Evolutionary conservation across 169 alveolate species (phyloP).

Genomic region (Plasmodium relictum): DNA sequence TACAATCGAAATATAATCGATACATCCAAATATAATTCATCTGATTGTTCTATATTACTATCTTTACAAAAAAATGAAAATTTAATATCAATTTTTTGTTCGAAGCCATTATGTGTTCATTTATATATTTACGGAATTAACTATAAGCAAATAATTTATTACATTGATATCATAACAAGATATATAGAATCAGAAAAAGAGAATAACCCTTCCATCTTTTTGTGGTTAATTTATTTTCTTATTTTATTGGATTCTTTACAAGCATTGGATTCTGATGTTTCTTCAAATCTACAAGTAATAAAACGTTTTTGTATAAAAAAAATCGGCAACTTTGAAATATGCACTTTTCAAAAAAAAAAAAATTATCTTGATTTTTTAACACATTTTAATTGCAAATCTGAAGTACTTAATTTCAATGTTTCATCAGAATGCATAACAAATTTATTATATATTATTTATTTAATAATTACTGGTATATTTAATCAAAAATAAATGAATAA

Average conservation of each 20-base stretch:
- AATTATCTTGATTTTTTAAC: slow-evolving; percentile 2
- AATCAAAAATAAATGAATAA: slow-evolving; percentile 36
- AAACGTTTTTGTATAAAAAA: slow-evolving; percentile 40
- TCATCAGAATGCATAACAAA: not conserved
- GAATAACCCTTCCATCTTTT: not conserved
- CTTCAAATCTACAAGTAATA: slow-evolving; percentile 42
- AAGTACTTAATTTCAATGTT: not conserved
- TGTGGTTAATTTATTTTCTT: slow-evolving; percentile 52
- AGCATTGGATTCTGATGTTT: slow-evolving; percentile 51
- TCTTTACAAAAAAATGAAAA: slow-evolving; percentile 33
- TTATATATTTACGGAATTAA: slow-evolving; percentile 65
- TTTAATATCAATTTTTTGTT: slow-evolving; percentile 26
- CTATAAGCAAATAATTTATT: slow-evolving; percentile 39
- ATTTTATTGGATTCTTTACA: slow-evolving; percentile 54
- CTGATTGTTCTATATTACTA: slow-evolving; percentile 28
- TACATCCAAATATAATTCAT: slow-evolving; percentile 18
- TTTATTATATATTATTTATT: slow-evolving; percentile 41
- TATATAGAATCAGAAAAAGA: slow-evolving; percentile 12
- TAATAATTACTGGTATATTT: slow-evolving; percentile 23
- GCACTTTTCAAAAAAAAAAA: not conserved
- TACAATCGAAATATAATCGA: slow-evolving; percentile 58
- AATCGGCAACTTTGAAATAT: slow-evolving; percentile 4
- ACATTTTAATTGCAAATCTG: slow-evolving; percentile 29
- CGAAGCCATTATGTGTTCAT: slow-evolving; percentile 41
- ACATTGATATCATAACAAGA: slow-evolving; percentile 29